Conservation (phyloP, 768 basidiomycete genomes). For the Lentinula sp. region DNA sequence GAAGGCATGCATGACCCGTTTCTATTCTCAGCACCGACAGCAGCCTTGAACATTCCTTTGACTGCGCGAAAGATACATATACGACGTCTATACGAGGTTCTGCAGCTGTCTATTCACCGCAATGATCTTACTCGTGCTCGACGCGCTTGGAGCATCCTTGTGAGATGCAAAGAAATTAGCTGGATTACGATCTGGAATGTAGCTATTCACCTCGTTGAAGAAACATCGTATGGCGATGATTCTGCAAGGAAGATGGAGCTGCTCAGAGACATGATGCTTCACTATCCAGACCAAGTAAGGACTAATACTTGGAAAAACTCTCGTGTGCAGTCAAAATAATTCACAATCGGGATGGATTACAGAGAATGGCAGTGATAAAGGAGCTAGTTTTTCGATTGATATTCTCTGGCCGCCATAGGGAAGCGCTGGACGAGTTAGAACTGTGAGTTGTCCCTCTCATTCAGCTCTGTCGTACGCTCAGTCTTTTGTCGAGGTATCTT, state of each 20-base stretch:
- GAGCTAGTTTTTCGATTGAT: constrained; percentile 72
- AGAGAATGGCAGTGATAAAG: constrained; percentile 73
- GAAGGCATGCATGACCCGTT: constrained; percentile 32
- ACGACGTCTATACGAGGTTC: constrained; percentile 65
- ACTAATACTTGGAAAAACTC: neutral
- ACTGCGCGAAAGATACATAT: constrained; percentile 67
- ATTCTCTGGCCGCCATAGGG: constrained; percentile 44
- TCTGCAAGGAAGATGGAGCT: constrained; percentile 44
- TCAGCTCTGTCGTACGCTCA: neutral
- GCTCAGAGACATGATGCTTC: constrained; percentile 66
- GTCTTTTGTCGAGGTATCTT: constrained; percentile 53
- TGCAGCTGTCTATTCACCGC: constrained; percentile 66
- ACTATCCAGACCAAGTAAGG: constrained; percentile 58
- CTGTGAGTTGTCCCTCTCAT: constrained; percentile 43
- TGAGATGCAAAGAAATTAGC: constrained; percentile 70
- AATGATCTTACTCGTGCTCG: constrained; percentile 58
- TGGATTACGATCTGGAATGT: constrained; percentile 72
- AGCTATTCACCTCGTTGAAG: constrained; percentile 50
- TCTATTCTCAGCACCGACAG: constrained; percentile 55
- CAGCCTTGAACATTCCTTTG: constrained; percentile 29
- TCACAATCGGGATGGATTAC: neutral
- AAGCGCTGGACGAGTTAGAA: constrained; percentile 82
- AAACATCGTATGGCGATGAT: constrained; percentile 18
- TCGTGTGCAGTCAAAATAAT: neutral
- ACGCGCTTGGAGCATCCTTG: constrained; percentile 68